phyloP scores from a whole-genome alignment of 768 basidiomycete genomes.

The Pulveroboletus sp. region DNA sequence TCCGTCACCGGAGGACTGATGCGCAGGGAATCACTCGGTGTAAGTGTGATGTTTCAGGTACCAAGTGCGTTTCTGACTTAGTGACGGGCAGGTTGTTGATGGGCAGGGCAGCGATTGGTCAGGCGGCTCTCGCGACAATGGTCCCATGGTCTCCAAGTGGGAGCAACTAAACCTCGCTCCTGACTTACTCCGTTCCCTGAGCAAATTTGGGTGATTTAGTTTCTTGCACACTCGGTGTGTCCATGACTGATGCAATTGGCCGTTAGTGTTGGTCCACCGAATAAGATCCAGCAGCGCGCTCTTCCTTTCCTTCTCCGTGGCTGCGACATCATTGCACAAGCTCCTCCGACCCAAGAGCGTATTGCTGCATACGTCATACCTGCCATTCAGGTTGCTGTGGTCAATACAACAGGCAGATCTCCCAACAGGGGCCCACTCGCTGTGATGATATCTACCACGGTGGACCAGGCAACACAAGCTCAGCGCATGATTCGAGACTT shows the following conservation, averaged over 20 bases:
- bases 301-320: slow-evolving; percentile 92
- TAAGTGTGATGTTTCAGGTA: slow-evolving; percentile 35
- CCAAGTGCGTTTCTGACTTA: slow-evolving; percentile 11
- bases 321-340: slow-evolving; percentile 97
- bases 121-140: slow-evolving; percentile 58
- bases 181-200: slow-evolving; percentile 82
- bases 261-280: slow-evolving; percentile 87
- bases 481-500: slow-evolving; percentile 93
- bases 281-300: slow-evolving; percentile 97
- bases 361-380: slow-evolving; percentile 97
- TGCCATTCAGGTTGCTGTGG: slow-evolving; percentile 76
- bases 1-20: slow-evolving; percentile 59
- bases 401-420: slow-evolving; percentile 50
- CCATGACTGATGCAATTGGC: slow-evolving; percentile 12
- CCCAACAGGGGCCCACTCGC: slow-evolving; percentile 74
- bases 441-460: slow-evolving; percentile 94
- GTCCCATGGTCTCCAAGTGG: slow-evolving; percentile 91
- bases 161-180: slow-evolving; percentile 84
- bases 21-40: slow-evolving; percentile 71
- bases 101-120: slow-evolving; percentile 52
- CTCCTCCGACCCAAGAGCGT: slow-evolving; percentile 96
- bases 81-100: slow-evolving; percentile 46
- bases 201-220: slow-evolving; percentile 82
- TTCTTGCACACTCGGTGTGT: slow-evolving; percentile 3
- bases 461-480: slow-evolving; percentile 97